phyloP scores from a whole-genome alignment of 225 moss, liverwort and hornwort species.

The Rhytidiadelphus loreus region DNA sequence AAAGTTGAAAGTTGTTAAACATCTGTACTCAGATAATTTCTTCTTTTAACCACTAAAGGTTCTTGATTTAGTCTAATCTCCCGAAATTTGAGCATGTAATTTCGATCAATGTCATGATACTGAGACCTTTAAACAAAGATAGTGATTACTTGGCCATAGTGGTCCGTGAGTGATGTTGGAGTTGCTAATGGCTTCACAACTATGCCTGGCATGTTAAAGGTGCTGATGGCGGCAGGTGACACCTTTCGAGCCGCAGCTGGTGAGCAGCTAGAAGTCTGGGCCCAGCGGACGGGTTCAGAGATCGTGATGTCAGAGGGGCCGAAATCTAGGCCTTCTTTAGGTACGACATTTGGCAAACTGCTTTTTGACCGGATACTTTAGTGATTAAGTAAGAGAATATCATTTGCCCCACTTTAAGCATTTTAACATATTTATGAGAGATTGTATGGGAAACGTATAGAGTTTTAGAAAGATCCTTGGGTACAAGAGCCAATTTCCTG shows the following conservation, averaged over 20 bases:
- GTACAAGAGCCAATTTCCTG: not conserved
- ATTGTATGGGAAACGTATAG: not conserved
- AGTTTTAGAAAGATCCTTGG: not conserved
- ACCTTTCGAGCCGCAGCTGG: conserved; percentile 91
- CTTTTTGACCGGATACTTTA: not conserved
- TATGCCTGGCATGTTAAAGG: conserved; percentile 48
- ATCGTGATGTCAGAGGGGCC: conserved; percentile 67
- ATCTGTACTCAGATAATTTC: not conserved
- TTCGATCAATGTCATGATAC: not conserved
- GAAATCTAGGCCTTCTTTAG: conserved; percentile 72
- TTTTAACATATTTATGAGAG: not conserved
- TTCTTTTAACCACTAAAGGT: not conserved
- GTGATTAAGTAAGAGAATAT: not conserved
- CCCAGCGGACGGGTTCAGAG: conserved; percentile 76
- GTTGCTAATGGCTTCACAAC: conserved; percentile 24
- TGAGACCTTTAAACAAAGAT: not conserved
- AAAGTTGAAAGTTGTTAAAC: not conserved
- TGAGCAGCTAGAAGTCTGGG: conserved; percentile 97
- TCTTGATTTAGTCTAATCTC: not conserved
- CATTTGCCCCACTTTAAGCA: not conserved
- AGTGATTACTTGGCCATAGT: not conserved
- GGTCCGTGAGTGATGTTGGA: not conserved
- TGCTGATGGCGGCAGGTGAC: conserved; percentile 99
- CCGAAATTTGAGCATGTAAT: not conserved
- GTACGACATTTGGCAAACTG: conserved; percentile 4